These are phyloP conservation scores for Coprinopsis strossmayeri DNA, from an alignment of 768 basidiomycete genomes.

Conservation along the genomic window DNA sequence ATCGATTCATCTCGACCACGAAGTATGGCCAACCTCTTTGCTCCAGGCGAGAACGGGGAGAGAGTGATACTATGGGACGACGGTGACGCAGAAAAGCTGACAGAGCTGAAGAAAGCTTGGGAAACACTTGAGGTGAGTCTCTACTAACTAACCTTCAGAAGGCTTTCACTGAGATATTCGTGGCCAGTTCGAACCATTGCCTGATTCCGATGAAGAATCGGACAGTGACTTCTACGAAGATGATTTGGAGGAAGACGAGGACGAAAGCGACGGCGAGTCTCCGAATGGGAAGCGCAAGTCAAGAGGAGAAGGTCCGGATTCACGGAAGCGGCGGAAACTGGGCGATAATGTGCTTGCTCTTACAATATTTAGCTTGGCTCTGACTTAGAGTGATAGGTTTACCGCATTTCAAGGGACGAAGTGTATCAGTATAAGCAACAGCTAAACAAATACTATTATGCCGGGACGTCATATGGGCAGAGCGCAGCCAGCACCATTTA, in stretches of 20 bases:
- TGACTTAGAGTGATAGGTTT: constrained; percentile 29
- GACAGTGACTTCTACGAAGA: constrained; percentile 42
- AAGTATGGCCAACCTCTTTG: constrained; percentile 83
- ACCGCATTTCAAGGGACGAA: constrained; percentile 64
- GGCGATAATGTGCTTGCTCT: constrained; percentile 34
- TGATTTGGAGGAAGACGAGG: constrained; percentile 40
- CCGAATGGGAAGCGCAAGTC: constrained; percentile 46
- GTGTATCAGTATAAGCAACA: constrained; percentile 54
- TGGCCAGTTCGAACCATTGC: constrained; percentile 69
- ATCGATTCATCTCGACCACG: constrained; percentile 92
- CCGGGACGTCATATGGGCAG: constrained; percentile 85
- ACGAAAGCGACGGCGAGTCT: constrained; percentile 21
- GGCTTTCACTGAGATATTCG: too few relatives aligned
- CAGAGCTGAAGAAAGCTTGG: constrained; percentile 74
- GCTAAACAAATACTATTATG: constrained; percentile 76
- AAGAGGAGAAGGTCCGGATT: constrained; percentile 27
- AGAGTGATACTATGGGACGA: constrained; percentile 92
- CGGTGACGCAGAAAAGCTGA: constrained; percentile 65
- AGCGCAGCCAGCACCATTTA: constrained; percentile 88
- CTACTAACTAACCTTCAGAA: too few relatives aligned
- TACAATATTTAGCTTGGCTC: too few relatives aligned
- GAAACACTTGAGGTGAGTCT: constrained; percentile 69
- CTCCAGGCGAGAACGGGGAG: constrained; percentile 56
- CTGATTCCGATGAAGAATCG: constrained; percentile 56
- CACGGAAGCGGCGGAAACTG: constrained; percentile 54